These are phyloP conservation scores for Juncus inflexus DNA, from an alignment of 176 grass and related monocot species.

Conservation along the genomic window DNA sequence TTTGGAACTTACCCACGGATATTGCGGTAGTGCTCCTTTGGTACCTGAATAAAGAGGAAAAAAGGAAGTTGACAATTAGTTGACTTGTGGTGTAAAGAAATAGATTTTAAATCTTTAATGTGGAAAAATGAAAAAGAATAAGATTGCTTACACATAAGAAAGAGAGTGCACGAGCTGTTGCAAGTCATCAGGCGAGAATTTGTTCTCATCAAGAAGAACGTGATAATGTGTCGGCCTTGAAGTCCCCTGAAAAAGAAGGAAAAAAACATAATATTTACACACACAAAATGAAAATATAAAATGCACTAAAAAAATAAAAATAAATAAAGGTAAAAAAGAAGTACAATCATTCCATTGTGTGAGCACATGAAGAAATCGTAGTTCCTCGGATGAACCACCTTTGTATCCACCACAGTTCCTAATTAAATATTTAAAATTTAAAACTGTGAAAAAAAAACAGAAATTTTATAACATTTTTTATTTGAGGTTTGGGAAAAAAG, in stretches of 20 bases:
- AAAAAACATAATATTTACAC: background rate
- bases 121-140: background rate
- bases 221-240: conserved; percentile 64
- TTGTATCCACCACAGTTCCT: conserved; percentile 58
- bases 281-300: background rate
- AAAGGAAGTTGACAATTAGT: background rate
- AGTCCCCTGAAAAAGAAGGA: conserved; percentile 37
- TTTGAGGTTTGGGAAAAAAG: background rate
- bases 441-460: background rate
- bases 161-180: conserved; percentile 56
- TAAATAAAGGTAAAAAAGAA: conserved; percentile 14
- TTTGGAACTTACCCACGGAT: conserved; percentile 38
- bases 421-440: background rate
- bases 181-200: conserved; percentile 42
- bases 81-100: background rate
- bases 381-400: conserved; percentile 49
- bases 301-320: background rate
- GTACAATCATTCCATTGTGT: conserved; percentile 47
- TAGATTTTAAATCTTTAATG: background rate
- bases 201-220: conserved; percentile 57
- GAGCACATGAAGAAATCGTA: conserved; percentile 77
- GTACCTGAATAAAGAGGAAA: conserved; percentile 25
- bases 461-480: background rate
- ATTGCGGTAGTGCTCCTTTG: conserved; percentile 61
- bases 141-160: conserved; percentile 48